Percentiles rank a stretch among this genome's conserved stretches.
phyloP scores from a whole-genome alignment of 2,329 filamentous ascomycete species.

The Talaromyces albobiverticillius region DNA sequence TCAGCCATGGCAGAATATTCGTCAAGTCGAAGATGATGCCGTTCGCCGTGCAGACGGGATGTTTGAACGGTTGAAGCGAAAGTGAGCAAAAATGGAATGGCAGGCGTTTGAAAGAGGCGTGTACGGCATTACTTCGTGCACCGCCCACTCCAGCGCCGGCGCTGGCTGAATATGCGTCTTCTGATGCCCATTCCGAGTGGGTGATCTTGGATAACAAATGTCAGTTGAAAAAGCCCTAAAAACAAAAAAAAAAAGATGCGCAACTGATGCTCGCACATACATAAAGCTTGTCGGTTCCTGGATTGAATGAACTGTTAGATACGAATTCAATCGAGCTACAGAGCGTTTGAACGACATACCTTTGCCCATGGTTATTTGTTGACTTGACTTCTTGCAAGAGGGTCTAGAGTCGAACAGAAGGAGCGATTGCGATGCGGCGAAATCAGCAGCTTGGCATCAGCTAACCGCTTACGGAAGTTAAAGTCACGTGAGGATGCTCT shows the following conservation, averaged over 20 bases:
- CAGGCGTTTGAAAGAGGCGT: conserved; percentile 75
- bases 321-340: not conserved
- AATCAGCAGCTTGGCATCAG: not conserved
- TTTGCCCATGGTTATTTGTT: conserved; percentile 38
- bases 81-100: conserved; percentile 98
- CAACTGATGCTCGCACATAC: conserved; percentile 29
- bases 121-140: conserved; percentile 47
- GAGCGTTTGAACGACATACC: conserved; percentile 26
- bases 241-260: not conserved
- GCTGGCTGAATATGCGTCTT: conserved; percentile 82
- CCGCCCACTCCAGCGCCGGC: conserved; percentile 65
- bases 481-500: not conserved
- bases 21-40: conserved; percentile 95
- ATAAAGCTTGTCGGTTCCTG: conserved; percentile 51
- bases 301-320: conserved; percentile 3
- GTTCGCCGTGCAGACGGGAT: conserved; percentile 84
- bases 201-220: conserved; percentile 62
- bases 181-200: conserved; percentile 94
- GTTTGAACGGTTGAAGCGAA: conserved; percentile 89
- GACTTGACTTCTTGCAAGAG: no score
- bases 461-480: conserved; percentile 16
- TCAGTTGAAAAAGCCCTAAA: conserved; percentile 17
- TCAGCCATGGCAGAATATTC: conserved; percentile 90
- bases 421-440: not conserved
- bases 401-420: not conserved